Evolutionary conservation across 2,329 filamentous ascomycete species (phyloP).

Genomic region (Dendryphion nanum): DNA sequence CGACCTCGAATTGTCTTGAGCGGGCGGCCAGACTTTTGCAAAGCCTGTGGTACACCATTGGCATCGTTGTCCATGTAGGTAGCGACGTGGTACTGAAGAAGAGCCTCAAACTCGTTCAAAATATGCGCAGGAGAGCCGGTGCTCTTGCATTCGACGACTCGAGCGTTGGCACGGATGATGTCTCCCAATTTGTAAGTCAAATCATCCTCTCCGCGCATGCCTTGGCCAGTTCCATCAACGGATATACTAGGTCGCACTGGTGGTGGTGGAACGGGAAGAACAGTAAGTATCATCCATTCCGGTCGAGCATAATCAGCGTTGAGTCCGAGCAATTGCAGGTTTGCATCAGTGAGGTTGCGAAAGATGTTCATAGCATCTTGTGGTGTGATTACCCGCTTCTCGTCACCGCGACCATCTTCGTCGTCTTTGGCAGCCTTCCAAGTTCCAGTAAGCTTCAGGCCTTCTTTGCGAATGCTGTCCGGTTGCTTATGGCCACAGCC

Average conservation of each 20-base stretch:
- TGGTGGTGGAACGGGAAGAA: slow-evolving; percentile 90
- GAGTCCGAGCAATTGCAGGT: slow-evolving; percentile 82
- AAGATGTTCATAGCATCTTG: slow-evolving; percentile 84
- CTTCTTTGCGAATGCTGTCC: slow-evolving; percentile 74
- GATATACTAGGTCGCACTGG: slow-evolving; percentile 96
- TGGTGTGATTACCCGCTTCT: slow-evolving; percentile 80
- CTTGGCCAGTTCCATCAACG: slow-evolving; percentile 89
- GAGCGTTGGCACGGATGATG: slow-evolving; percentile 95
- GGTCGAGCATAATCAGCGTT: slow-evolving; percentile 94
- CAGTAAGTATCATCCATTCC: slow-evolving; percentile 97
- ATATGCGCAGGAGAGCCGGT: slow-evolving; percentile 93
- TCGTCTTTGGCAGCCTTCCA: slow-evolving; percentile 70
- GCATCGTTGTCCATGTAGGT: slow-evolving; percentile 99
- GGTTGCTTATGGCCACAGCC: slow-evolving; percentile 93
- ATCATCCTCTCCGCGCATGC: slow-evolving; percentile 95
- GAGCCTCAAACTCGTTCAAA: slow-evolving; percentile 81
- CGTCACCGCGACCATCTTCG: slow-evolving; percentile 64
- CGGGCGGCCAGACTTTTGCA: slow-evolving; percentile 95
- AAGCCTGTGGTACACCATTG: slow-evolving; percentile 86
- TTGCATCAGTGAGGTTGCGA: slow-evolving; percentile 76
- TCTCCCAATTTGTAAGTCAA: slow-evolving; percentile 99
- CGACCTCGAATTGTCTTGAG: slow-evolving; percentile 96
- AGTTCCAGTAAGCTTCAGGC: slow-evolving; percentile 75
- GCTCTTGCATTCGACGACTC: slow-evolving; percentile 84
- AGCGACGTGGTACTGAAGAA: slow-evolving; percentile 96